Base-by-base conservation (phyloP, 1,139 yeast genomes). In the Blastobotrys serpentis region DNA sequence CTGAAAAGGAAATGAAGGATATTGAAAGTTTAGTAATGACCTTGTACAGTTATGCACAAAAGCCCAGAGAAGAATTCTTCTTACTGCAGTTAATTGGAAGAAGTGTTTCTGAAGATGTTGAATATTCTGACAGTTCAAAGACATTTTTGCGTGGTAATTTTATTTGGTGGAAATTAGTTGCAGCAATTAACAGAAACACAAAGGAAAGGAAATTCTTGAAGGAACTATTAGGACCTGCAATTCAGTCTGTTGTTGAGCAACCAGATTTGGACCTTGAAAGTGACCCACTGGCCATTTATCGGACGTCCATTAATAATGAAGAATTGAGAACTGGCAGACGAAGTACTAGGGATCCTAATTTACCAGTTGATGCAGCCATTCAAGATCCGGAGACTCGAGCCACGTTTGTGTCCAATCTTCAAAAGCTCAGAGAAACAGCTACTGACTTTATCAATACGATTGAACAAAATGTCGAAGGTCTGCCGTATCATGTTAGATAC, bases 251-350 rank as follows among this genome's bases (percentile, higher is more conserved):
- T n/a, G 68, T 78, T 5, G 82, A 80, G 14, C 71, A 78, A 50
- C 83, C 80, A 21, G 81, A 78, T 39, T 60, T 79, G 8, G 81
- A 80, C 52, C 79, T 88, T 58, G 97, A 90, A 61, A 82, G 92
- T 51, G 87, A 90, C 62, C 98, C 98, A 1, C 66, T 78, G 5
- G 68, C 72, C n/a, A 70, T 71, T 32, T 82, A 83, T 62, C 68
- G 72, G 22, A 63, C 65, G 2, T 55, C 81, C 17, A 69, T 77
- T 13, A 74, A 74, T 21, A 71, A 67, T 43, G 86, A 81, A 48
- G 74, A 77, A 55, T 68, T 72, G 48, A 58, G 63, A 14, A 64
- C 72, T 4, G 74, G 74, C 1, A 63, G 59, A 52, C 59, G 53
- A 59, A 78, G 54, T 66, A 72, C 54, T 74, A 78, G 59, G 54